A percentile compares a stretch with the other conserved stretches of the same genome.
These are phyloP conservation scores for Gossypium lobatum DNA, from an alignment of 441 rosid species.

Conservation along the genomic window DNA sequence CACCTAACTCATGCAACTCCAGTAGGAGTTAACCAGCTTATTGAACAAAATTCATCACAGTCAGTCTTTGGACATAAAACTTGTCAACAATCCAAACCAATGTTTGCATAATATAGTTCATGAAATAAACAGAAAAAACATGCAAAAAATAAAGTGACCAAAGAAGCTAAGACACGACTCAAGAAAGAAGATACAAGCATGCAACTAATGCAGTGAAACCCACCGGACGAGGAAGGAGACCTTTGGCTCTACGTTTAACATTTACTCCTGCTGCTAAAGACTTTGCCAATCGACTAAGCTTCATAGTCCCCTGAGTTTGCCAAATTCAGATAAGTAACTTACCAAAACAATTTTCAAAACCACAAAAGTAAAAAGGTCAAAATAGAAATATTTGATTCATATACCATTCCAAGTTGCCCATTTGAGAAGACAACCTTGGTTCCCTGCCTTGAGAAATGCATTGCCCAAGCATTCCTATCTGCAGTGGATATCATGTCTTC, in stretches of 20 bases:
- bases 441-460: slow-evolving; percentile 76
- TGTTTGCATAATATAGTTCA: neutral
- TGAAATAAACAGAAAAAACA: neutral
- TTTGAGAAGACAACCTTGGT: slow-evolving; percentile 66
- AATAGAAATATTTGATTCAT: neutral
- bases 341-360: slow-evolving; percentile 4
- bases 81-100: neutral
- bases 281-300: slow-evolving; percentile 67
- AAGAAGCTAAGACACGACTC: neutral
- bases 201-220: slow-evolving; percentile 21
- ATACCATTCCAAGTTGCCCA: slow-evolving; percentile 80
- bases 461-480: slow-evolving; percentile 90
- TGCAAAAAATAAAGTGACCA: neutral
- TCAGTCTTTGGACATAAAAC: neutral
- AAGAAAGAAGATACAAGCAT: neutral
- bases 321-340: slow-evolving; percentile 13
- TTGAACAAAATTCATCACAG: neutral
- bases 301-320: slow-evolving; percentile 66
- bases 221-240: slow-evolving; percentile 82
- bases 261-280: slow-evolving; percentile 69
- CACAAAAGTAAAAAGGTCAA: slow-evolving; percentile 3
- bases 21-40: neutral
- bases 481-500: slow-evolving; percentile 89
- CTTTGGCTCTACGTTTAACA: slow-evolving; percentile 71
- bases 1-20: neutral